Conservation (phyloP, 1,284 basidiomycete species). For the Tilletia caries region DNA sequence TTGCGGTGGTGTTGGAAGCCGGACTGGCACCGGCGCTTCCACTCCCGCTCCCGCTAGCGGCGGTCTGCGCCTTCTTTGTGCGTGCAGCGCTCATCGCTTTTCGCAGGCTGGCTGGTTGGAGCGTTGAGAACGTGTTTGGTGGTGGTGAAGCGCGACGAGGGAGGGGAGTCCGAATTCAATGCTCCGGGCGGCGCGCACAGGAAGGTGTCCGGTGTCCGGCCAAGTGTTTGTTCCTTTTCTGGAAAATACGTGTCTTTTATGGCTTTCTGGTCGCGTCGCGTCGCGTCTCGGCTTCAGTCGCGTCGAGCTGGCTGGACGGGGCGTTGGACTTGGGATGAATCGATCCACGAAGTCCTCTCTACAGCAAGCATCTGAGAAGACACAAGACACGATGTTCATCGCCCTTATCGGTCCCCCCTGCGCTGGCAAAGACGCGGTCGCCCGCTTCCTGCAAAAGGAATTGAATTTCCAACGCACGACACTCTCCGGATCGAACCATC, state of each 20-base stretch:
- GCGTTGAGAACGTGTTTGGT: too few relatives aligned
- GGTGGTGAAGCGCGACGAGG: too few relatives aligned
- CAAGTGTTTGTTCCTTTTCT: too few relatives aligned
- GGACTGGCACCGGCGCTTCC: not conserved
- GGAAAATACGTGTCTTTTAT: not conserved
- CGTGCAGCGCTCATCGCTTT: too few relatives aligned
- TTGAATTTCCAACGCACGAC: constrained; percentile 58
- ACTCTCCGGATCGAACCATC: not conserved
- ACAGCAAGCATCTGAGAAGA: too few relatives aligned
- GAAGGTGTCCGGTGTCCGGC: too few relatives aligned
- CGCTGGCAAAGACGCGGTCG: constrained; percentile 75
- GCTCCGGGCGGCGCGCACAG: too few relatives aligned
- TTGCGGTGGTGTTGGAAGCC: not conserved
- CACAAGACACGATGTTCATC: constrained; percentile 66
- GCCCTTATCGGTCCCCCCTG: constrained; percentile 78
- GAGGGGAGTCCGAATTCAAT: too few relatives aligned
- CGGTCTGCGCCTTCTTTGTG: not conserved
- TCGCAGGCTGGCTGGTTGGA: too few relatives aligned
- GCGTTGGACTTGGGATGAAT: too few relatives aligned
- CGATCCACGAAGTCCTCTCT: too few relatives aligned
- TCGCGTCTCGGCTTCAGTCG: not conserved
- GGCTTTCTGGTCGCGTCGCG: not conserved
- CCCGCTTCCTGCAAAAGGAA: constrained; percentile 65
- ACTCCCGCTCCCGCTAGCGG: not conserved
- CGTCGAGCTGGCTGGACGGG: too few relatives aligned